Evolutionary conservation across 2,329 filamentous ascomycete genomes (phyloP), one percentile per base, ranked within the genome.

Genomic region (Penicillium sp.): DNA sequence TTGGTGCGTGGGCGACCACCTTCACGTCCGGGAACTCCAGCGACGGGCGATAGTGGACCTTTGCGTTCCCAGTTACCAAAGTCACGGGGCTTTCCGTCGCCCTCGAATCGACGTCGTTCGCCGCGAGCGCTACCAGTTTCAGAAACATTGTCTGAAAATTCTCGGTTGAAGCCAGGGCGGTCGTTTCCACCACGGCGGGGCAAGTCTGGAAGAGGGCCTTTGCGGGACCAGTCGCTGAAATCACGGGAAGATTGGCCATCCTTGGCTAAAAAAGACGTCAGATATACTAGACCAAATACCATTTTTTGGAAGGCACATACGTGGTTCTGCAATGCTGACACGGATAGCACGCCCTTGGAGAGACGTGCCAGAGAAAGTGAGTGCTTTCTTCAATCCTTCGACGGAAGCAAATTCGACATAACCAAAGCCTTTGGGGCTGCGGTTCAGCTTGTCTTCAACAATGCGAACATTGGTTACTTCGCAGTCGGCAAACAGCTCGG

Each of bases 401-500:
- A 94, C 78, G 52, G 85, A 87, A 63, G 82, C 85, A 68, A 99
- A 99, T 74, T 99, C 94, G 63, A 96, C 93, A 73, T 99, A 99
- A 60, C 93, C 94, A 68, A 99, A 99, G 49, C 94, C 94, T 81
- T 99, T 99, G 63, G 94, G 94, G 69, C 92, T 91, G 74, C 88
- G 86, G 71, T 94, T 89, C 73, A 96, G 82, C 71, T 93, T 94
- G 76, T 99, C 95, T 79, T 97, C 93, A 62, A 99, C 96, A 67
- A 99, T 91, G 68, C 94, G 90, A 63, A 99, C 91, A 71, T 86
- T 97, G 63, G 89, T 89, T 65, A 97, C 87, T 62, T 91, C 83
- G 74, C 93, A 97, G 56, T 82, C 90, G 52, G 81, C 78, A 70
- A 99, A 96, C 70, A 97, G 94, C 52, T 91, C 89, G 65, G 82